Evolutionary conservation across 2,329 filamentous ascomycete genomes (phyloP).

Genomic region (Ophiostoma novo-ulmi): DNA sequence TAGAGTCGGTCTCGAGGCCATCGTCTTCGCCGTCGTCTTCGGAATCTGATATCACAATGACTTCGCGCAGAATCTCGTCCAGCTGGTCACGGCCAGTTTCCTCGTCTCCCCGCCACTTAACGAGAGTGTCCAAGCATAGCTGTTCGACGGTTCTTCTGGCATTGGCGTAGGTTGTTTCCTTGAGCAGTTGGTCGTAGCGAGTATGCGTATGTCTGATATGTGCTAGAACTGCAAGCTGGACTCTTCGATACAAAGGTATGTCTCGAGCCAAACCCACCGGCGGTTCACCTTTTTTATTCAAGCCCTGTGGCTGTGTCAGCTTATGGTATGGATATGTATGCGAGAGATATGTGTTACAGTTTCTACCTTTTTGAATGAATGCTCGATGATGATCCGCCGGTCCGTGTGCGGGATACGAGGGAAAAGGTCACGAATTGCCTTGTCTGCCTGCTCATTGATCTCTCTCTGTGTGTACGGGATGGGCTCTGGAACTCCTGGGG

Average conservation of each 20-base stretch:
- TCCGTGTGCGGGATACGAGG: slow-evolving; percentile 62
- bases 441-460: slow-evolving; percentile 59
- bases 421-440: slow-evolving; percentile 58
- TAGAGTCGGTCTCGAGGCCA: slow-evolving; percentile 33
- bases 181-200: slow-evolving; percentile 57
- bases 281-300: slow-evolving; percentile 47
- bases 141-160: slow-evolving; percentile 57
- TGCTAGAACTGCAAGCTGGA: slow-evolving; percentile 60
- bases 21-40: slow-evolving; percentile 44
- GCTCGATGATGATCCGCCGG: slow-evolving; percentile 56
- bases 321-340: background rate
- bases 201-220: slow-evolving; percentile 65
- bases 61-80: slow-evolving; percentile 61
- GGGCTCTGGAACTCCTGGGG: slow-evolving; percentile 44
- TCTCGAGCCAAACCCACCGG: slow-evolving; percentile 54
- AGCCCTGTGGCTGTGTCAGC: slow-evolving; percentile 38
- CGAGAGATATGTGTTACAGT: background rate
- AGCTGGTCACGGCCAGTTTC: slow-evolving; percentile 63
- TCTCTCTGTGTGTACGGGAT: slow-evolving; percentile 56
- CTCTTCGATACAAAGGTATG: slow-evolving; percentile 55
- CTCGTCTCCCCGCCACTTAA: slow-evolving; percentile 68
- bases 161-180: slow-evolving; percentile 53
- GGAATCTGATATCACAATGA: slow-evolving; percentile 60
- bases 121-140: slow-evolving; percentile 58
- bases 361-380: slow-evolving; percentile 58